These are phyloP conservation scores for Backusella psychrophila DNA, from an alignment of 192 early-diverging fungal genomes.

Conservation along the genomic window DNA sequence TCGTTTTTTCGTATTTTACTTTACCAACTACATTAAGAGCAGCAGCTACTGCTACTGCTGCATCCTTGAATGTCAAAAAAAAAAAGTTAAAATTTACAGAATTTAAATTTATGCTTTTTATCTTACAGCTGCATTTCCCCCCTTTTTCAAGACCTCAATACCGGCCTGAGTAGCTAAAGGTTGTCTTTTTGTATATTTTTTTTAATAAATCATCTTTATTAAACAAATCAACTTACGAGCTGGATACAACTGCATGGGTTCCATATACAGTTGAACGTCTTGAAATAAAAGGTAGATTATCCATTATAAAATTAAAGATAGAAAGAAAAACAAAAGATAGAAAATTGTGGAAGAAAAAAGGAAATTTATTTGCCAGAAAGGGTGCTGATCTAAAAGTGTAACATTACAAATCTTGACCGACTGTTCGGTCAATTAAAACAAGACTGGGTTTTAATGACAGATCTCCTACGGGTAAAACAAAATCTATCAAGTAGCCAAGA, in stretches of 20 bases:
- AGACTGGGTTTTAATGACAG: neutral
- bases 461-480: no score
- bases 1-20: neutral
- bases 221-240: slow-evolving; percentile 28
- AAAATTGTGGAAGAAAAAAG: neutral
- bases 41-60: slow-evolving; percentile 67
- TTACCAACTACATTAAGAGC: slow-evolving; percentile 65
- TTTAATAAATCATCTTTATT: neutral
- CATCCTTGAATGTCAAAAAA: slow-evolving; percentile 38
- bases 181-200: slow-evolving; percentile 47
- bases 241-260: slow-evolving; percentile 63
- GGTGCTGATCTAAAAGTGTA: neutral
- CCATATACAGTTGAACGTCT: slow-evolving; percentile 55
- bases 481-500: no score
- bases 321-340: neutral
- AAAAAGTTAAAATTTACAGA: slow-evolving; percentile 2
- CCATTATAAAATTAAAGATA: neutral
- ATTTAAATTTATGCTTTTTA: neutral
- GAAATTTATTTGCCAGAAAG: neutral
- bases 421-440: neutral
- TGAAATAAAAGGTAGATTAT: slow-evolving; percentile 34
- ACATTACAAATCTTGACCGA: neutral
- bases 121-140: slow-evolving; percentile 75
- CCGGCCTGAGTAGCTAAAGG: slow-evolving; percentile 71
- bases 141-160: slow-evolving; percentile 54